Evolutionary conservation across 192 early-diverging fungal genomes (phyloP).

Genomic region (Dissophora ornata): DNA sequence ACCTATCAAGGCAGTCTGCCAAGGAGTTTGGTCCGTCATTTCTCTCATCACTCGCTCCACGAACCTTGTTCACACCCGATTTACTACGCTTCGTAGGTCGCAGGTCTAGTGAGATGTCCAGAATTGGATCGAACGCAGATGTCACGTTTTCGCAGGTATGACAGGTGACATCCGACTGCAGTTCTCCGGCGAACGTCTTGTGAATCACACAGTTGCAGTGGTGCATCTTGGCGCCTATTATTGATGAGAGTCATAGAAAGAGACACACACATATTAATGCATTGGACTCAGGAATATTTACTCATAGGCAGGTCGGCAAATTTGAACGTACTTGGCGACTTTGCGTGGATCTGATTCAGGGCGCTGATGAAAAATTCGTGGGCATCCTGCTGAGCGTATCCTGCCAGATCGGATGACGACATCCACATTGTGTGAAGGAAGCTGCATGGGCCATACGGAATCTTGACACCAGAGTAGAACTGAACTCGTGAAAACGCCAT

Average conservation of each 20-base stretch:
- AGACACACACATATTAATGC: not conserved
- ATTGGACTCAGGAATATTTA: no score
- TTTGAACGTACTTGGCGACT: conserved; percentile 63
- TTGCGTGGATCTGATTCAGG: conserved; percentile 86
- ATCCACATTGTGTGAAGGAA: conserved; percentile 94
- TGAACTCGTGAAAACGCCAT: conserved; percentile 20
- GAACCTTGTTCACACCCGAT: conserved; percentile 41
- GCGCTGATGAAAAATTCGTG: conserved; percentile 97
- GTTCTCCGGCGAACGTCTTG: conserved; percentile 86
- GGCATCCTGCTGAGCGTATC: conserved; percentile 96
- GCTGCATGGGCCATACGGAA: conserved; percentile 83
- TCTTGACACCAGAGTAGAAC: conserved; percentile 75
- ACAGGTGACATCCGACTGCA: conserved; percentile 95
- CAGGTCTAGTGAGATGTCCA: conserved; percentile 92
- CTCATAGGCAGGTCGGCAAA: no score
- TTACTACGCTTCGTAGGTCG: conserved; percentile 54
- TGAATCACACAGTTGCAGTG: conserved; percentile 91
- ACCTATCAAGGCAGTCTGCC: conserved; percentile 77
- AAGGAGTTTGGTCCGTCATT: conserved; percentile 60
- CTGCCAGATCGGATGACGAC: conserved; percentile 85
- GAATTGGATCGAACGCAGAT: conserved; percentile 85
- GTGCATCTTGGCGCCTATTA: conserved; percentile 34
- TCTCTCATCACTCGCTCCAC: conserved; percentile 33
- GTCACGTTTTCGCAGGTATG: conserved; percentile 80
- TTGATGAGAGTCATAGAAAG: not conserved